A percentile compares a stretch with the other conserved stretches of the same genome.
These are phyloP conservation scores for Arabidopsis hybrid DNA, from an alignment of 441 rosid genomes.

Conservation along the genomic window DNA sequence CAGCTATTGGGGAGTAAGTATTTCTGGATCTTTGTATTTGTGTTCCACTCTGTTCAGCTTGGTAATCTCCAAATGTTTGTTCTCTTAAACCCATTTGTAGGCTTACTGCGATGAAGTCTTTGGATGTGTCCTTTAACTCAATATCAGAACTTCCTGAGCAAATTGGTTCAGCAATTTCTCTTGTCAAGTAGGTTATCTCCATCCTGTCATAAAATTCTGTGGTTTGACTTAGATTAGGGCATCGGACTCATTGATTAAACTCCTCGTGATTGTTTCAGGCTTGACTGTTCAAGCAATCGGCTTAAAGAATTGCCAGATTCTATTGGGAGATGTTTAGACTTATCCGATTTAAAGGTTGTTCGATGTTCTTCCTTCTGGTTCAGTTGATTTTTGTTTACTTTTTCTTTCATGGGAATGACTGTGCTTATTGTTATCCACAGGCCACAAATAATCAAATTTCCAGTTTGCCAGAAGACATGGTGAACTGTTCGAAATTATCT, in stretches of 20 bases:
- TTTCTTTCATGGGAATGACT: constrained; percentile 15
- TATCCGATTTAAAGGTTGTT: constrained; percentile 87
- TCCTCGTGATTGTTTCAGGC: constrained; percentile 56
- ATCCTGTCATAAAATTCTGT: constrained; percentile 10
- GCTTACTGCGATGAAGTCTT: constrained; percentile 80
- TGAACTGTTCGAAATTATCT: constrained; percentile 69
- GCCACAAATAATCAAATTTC: constrained; percentile 76
- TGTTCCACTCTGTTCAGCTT: constrained; percentile 14
- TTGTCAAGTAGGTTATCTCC: constrained; percentile 73
- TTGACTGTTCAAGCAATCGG: constrained; percentile 87
- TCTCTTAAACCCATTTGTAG: constrained; percentile 49
- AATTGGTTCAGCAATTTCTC: constrained; percentile 81
- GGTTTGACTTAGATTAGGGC: neutral
- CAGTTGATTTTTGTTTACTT: constrained; percentile 13
- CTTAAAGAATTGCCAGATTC: constrained; percentile 80
- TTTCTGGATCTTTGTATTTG: constrained; percentile 13
- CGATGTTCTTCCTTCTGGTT: constrained; percentile 32
- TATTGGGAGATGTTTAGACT: constrained; percentile 74
- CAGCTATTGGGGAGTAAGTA: constrained; percentile 91
- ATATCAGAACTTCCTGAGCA: constrained; percentile 70
- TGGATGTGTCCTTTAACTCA: constrained; percentile 81
- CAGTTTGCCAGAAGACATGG: constrained; percentile 77
- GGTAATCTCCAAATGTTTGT: constrained; percentile 17
- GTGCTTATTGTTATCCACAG: constrained; percentile 47
- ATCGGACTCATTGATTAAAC: constrained; percentile 30